These are phyloP conservation scores for Cordyceps sp. DNA, from an alignment of 2,329 filamentous ascomycete species.

Conservation along the genomic window DNA sequence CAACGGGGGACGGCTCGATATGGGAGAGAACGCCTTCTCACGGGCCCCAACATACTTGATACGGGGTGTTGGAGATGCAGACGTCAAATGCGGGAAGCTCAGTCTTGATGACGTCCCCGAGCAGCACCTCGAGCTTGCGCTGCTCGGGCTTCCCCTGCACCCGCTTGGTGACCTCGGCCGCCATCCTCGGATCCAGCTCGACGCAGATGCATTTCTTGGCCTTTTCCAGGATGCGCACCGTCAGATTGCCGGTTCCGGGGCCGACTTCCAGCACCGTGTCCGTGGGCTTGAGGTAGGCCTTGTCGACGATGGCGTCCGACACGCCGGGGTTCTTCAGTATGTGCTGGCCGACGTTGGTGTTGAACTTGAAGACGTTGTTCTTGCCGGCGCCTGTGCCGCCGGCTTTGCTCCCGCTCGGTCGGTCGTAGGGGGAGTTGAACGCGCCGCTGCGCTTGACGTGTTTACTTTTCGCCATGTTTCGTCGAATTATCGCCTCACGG, in stretches of 20 bases:
- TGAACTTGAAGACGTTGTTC: constrained; percentile 96
- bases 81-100: constrained; percentile 62
- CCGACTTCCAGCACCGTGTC: constrained; percentile 86
- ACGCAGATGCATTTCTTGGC: constrained; percentile 71
- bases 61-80: constrained; percentile 55
- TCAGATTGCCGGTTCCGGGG: constrained; percentile 78
- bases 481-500: no score
- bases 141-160: constrained; percentile 79
- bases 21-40: no score
- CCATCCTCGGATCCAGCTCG: constrained; percentile 93
- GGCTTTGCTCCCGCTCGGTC: constrained; percentile 11
- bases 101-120: constrained; percentile 81
- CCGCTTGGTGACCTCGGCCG: constrained; percentile 82
- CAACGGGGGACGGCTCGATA: background rate
- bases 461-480: constrained; percentile 36
- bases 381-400: constrained; percentile 13
- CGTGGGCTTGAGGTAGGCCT: constrained; percentile 78
- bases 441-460: constrained; percentile 31
- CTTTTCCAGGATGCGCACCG: constrained; percentile 73
- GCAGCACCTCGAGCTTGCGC: constrained; percentile 69
- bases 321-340: constrained; percentile 88
- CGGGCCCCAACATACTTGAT: constrained; percentile 29
- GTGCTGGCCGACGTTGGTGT: constrained; percentile 72
- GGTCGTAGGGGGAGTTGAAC: constrained; percentile 25
- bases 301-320: constrained; percentile 51